phyloP scores from a whole-genome alignment of 1,139 yeast genomes.

The Sugiyamaella pinicola region DNA sequence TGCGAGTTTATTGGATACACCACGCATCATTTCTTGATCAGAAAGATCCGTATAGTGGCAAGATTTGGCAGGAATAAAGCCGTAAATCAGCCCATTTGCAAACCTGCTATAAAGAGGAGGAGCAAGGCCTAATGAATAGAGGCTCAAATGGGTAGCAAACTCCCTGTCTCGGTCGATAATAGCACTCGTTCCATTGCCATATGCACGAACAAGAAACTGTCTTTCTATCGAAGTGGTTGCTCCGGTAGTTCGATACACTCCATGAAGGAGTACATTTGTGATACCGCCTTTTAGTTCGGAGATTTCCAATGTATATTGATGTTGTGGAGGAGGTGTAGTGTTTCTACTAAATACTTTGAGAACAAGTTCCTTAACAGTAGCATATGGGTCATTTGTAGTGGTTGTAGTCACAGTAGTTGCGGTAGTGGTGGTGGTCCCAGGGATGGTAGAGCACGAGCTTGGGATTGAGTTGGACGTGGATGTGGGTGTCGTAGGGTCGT shows the following conservation, averaged over 20 bases:
- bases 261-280: constrained; percentile 69
- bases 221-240: constrained; percentile 23
- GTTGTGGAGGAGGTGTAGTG: constrained; percentile 18
- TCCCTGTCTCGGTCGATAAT: constrained; percentile 79
- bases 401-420: not conserved
- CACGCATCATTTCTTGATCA: constrained; percentile 51
- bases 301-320: constrained; percentile 32
- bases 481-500: not conserved
- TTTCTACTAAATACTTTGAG: constrained; percentile 24
- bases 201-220: constrained; percentile 66
- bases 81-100: constrained; percentile 74
- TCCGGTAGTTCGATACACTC: constrained; percentile 38
- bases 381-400: constrained; percentile 22
- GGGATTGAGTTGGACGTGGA: not conserved
- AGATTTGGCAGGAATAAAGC: constrained; percentile 67
- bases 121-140: constrained; percentile 64
- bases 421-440: too few relatives aligned
- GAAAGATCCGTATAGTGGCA: constrained; percentile 59
- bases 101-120: constrained; percentile 71
- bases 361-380: constrained; percentile 26
- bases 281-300: constrained; percentile 71
- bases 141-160: constrained; percentile 67
- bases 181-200: constrained; percentile 73
- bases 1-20: constrained; percentile 69
- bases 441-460: too few relatives aligned